Percentiles rank a stretch among this genome's conserved stretches.
phyloP scores from a whole-genome alignment of 2,329 filamentous ascomycete species.

The Sporothrix mexicana region DNA sequence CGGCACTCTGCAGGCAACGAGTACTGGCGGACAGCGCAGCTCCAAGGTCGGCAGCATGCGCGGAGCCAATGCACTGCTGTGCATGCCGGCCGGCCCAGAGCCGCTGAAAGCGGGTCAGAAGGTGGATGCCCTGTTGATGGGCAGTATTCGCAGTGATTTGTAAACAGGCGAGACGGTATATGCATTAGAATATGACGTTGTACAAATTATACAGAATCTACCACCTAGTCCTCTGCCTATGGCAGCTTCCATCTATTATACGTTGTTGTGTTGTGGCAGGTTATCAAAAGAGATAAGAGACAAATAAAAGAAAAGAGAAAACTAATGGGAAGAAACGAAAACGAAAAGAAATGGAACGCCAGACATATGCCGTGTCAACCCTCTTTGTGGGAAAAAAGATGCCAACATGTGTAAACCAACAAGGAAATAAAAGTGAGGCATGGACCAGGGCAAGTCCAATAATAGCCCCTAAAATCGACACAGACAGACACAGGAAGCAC shows the following conservation, averaged over 20 bases:
- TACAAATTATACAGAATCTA: conserved; percentile 31
- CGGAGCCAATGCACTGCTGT: conserved; percentile 85
- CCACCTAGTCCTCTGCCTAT: conserved; percentile 5
- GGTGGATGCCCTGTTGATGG: conserved; percentile 83
- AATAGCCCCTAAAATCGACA: neutral
- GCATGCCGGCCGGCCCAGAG: conserved; percentile 69
- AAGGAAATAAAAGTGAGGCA: neutral
- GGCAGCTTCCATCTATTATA: conserved; percentile 28
- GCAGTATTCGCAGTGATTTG: conserved; percentile 47
- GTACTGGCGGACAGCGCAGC: conserved; percentile 89
- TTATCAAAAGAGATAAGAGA: neutral
- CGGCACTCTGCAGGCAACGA: conserved; percentile 73
- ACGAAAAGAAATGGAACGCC: conserved; percentile 28
- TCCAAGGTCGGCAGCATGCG: conserved; percentile 87
- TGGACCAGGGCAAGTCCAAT: neutral
- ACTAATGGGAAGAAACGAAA: conserved; percentile 4
- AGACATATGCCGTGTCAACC: conserved; percentile 33
- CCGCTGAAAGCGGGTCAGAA: conserved; percentile 70
- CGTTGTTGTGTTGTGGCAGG: neutral
- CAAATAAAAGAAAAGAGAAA: neutral
- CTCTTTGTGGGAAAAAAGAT: conserved; percentile 25
- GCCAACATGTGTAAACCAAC: conserved; percentile 27
- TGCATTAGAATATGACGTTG: neutral
- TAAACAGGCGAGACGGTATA: neutral
- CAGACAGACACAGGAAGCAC: neutral